Evolutionary conservation across 1,139 yeast species (phyloP), one percentile per base, ranked within the genome.

Genomic region (Williopsis jadinii): DNA sequence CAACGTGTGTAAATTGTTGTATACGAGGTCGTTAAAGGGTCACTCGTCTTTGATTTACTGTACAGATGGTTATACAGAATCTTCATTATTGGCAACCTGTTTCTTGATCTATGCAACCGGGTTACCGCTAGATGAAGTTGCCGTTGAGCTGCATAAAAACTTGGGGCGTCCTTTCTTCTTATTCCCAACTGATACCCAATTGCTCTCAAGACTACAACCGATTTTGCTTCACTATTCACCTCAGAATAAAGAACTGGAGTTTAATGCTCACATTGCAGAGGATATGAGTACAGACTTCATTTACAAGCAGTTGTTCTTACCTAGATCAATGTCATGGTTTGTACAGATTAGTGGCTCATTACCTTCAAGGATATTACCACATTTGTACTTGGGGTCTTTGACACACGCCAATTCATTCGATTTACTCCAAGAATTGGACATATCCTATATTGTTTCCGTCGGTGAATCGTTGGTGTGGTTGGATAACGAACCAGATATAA

Each of bases 61-160:
- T 57, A 76, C 85, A 4, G 97, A 90, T 63, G 97, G 97, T 0
- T 90, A 88, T 61, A 87, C 97, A 0, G 97, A 90, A 58, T 84
- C 90, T 46, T 80, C 95, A 5, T 68, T 90, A 28, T 63, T 90
- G 37, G 75, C 80, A 0, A 65, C 87, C 35, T 77, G 88, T 47
- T 88, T 76, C 56, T 53, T 84, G 43, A 82, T 90, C 48, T 90
- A 83, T 60, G 62, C 83, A 3, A 68, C 77, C 35, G 76, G 83
- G 40, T 56, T 75, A 30, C 46, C 68, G 2, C 59, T 73, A 19
- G 63, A 78, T 1, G 71, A 77, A 41, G 75, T 73, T 2, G 58
- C 76, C 43, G 56, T 84, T 14, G 71, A 73, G 45, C 61, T 87
- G 41, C 96, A 88, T 59, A 51, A 58, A 32, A 68, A 70, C 12